Base-by-base conservation (phyloP, 441 rosid genomes). In the Aleurites moluccanus region DNA sequence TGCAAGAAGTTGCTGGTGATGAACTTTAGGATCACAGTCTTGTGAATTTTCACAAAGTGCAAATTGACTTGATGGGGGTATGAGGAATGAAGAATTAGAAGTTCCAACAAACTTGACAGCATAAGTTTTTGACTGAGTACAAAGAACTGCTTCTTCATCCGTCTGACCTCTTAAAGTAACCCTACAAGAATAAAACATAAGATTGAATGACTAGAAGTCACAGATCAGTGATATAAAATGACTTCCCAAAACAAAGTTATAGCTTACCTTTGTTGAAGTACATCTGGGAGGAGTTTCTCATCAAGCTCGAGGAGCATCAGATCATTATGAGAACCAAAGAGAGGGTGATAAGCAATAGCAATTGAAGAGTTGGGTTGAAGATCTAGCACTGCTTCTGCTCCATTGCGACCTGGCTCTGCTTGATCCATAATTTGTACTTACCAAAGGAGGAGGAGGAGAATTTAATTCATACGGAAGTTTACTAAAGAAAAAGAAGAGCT, bases 121-220 rank as follows among this genome's bases (percentile, higher is more conserved):
- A 70, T 80, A 93, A 65, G 98, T 93, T 80, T 93, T 95, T 0
- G 92, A 91, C 68, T 71, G 87, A 6, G 96, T 93, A 80, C 98
- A 95, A 64, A 95, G 87, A 78, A 93, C 99, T 8, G 95, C 96
- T 74, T 92, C 93, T 76, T n/a, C 97, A 84, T 91, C 88, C 23
- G 87, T 86, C 78, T 89, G 86, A 61, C 98, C 98, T 72, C 98
- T 89, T 70, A 95, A 82, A 44, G 88, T 85, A 25, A 90, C 92
- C 83, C 95, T 95, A 18, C 56, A 71, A 73, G 16, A 14, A 56
- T 40, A 64, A 60, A 64, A 21, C 59, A 15, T 30, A 4, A 69
- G 70, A 62, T 18, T 28, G 59, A 68, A 27, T 57, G 64, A 33
- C 15, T 10, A 45, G 67, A 28, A 66, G 14, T 11, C 7, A 33